Evolutionary conservation across 345 rosid species (phyloP), one percentile per base, ranked within the genome.

Genomic region (Citrus australasica): DNA sequence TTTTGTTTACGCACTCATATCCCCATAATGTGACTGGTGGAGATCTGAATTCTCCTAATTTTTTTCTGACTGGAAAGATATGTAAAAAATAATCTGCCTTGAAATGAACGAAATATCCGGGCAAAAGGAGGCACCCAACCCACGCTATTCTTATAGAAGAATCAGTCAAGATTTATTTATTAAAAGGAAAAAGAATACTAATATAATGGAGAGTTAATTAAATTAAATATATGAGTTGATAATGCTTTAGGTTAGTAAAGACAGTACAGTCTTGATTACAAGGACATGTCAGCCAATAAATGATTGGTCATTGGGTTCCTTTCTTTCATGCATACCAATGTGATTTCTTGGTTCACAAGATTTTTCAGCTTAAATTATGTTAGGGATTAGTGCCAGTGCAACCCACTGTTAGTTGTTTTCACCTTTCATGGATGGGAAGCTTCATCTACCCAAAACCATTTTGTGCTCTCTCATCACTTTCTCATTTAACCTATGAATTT

Each of bases 61-160:
- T 51, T 51, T 83, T 83, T 72, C 74, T 77, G 62, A 67, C 63
- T 7, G 75, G 32, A 65, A 71, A 74, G 35, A 32, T 48, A 6
- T 4, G 60, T 35, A 48, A 73, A 48, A 37, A 56, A 9, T 17
- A 30, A 84, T 77, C 56, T 81, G 85, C 86, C 84, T 83, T 60
- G 86, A 78, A 79, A 85, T 69, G 70, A 79, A 83, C 90, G 83
- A 79, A 74, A 76, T 32, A 76, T 70, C 61, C 79, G 82, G 78
- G 78, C 75, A 77, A 75, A 75, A 71, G 85, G 66, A 77, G 69
- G 68, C 56, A 77, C 69, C 58, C 79, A 78, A 75, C 69, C 22
- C 79, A 78, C 72, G 79, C 76, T n/a, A 30, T 77, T 75, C 76
- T 68, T 35, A 65, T 76, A 30, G 85, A 81, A 81, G 85, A 87